phyloP scores from a whole-genome alignment of 805 yeast genomes.

The Teunomyces funiuensis region DNA sequence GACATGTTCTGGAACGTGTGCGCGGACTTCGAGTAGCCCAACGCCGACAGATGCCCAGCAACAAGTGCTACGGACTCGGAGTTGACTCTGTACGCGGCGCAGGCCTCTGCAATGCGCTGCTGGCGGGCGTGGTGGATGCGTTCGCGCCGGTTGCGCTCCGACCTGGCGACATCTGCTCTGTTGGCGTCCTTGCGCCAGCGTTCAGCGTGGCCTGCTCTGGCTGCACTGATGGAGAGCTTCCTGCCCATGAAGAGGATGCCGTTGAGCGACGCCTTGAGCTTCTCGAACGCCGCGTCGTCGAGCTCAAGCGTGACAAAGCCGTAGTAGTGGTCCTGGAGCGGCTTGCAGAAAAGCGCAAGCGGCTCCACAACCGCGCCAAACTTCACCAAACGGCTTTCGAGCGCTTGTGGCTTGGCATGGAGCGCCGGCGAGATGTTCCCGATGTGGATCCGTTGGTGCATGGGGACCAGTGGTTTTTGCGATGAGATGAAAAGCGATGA shows the following conservation, averaged over 20 bases:
- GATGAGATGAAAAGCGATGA: slow-evolving; percentile 9
- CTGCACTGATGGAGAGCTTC: slow-evolving; percentile 57
- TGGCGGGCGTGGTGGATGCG: slow-evolving; percentile 33
- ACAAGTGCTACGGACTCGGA: slow-evolving; percentile 18
- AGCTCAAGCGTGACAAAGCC: slow-evolving; percentile 67
- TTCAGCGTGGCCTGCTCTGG: slow-evolving; percentile 54
- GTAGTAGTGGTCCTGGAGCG: slow-evolving; percentile 52
- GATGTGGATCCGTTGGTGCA: slow-evolving; percentile 47
- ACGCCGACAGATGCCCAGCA: slow-evolving; percentile 11
- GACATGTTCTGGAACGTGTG: slow-evolving; percentile 33
- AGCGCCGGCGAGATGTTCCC: slow-evolving; percentile 64
- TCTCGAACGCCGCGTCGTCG: slow-evolving; percentile 43
- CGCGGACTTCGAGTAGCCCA: slow-evolving; percentile 33
- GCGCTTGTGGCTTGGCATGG: slow-evolving; percentile 42
- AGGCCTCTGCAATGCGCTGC: slow-evolving; percentile 46
- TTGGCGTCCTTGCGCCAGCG: slow-evolving; percentile 47
- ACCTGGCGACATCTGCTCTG: slow-evolving; percentile 36
- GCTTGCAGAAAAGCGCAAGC: slow-evolving; percentile 56
- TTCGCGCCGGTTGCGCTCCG: slow-evolving; percentile 28
- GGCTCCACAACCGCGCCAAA: slow-evolving; percentile 56
- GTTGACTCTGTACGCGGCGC: slow-evolving; percentile 22
- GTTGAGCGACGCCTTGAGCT: slow-evolving; percentile 57
- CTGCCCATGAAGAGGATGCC: slow-evolving; percentile 78
- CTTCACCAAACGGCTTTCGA: slow-evolving; percentile 56
- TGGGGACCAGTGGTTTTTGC: background rate